Evolutionary conservation across 768 basidiomycete species (phyloP).

Genomic region (Tylopilus sp.): DNA sequence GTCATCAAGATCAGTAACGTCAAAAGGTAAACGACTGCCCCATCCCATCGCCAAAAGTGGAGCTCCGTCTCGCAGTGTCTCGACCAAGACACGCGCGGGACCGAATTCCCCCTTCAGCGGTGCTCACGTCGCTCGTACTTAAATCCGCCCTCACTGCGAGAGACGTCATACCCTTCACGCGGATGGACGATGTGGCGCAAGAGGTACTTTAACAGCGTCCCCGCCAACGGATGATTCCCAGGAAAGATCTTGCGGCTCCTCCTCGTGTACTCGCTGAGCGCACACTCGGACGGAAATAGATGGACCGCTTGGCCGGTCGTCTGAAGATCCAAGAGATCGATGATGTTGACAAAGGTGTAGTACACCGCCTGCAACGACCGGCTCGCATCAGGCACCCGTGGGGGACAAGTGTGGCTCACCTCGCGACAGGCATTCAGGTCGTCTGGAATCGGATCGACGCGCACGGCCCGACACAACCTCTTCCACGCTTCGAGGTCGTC

Average conservation of each 20-base stretch:
- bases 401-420: neutral
- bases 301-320: neutral
- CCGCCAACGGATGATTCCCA: slow-evolving; percentile 1
- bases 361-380: neutral
- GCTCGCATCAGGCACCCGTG: no score
- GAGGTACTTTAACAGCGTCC: slow-evolving; percentile 3
- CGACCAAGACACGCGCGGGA: neutral
- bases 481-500: slow-evolving; percentile 7
- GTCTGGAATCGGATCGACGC: slow-evolving; percentile 8
- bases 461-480: slow-evolving; percentile 1
- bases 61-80: neutral
- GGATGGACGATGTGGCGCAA: slow-evolving; percentile 7
- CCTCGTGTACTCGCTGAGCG: neutral
- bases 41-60: neutral
- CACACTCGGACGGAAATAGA: neutral
- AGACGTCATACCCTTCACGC: neutral
- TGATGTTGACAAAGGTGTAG: neutral
- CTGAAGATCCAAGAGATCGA: neutral
- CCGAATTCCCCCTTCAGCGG: slow-evolving; percentile 9
- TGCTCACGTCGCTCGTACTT: neutral
- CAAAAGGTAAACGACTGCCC: no score
- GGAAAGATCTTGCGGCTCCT: slow-evolving; percentile 9
- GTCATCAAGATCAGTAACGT: no score
- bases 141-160: no score
- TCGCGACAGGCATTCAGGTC: slow-evolving; percentile 4